A percentile compares a stretch with the other conserved stretches of the same genome.
Conservation (phyloP, 208 protist genomes). For the Leishmania amazonensis region DNA sequence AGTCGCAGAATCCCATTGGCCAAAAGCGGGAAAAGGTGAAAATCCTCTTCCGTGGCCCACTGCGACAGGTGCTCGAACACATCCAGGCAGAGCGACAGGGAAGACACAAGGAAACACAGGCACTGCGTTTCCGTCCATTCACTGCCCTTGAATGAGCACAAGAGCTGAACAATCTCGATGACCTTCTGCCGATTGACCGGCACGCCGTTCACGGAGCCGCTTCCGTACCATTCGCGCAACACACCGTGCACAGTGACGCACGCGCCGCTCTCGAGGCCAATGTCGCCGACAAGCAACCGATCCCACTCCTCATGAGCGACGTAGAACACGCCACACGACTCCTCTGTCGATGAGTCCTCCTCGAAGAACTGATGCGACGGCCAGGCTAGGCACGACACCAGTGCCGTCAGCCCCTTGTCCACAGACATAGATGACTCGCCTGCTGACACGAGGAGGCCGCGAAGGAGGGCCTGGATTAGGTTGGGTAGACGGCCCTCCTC, state of each 20-base stretch:
- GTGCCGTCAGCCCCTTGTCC: slow-evolving; percentile 36
- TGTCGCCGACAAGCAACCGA: slow-evolving; percentile 38
- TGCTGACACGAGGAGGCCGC: slow-evolving; percentile 22
- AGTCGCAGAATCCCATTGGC: slow-evolving; percentile 40
- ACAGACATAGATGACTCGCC: slow-evolving; percentile 22
- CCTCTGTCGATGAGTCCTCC: slow-evolving; percentile 56
- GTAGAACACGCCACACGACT: slow-evolving; percentile 45
- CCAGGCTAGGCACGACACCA: slow-evolving; percentile 75
- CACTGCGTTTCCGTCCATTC: slow-evolving; percentile 28
- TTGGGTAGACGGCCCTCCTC: slow-evolving; percentile 29
- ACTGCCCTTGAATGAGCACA: slow-evolving; percentile 41
- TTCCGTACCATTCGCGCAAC: slow-evolving; percentile 31
- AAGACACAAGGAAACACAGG: slow-evolving; percentile 31
- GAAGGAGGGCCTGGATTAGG: slow-evolving; percentile 41
- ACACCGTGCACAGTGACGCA: slow-evolving; percentile 30
- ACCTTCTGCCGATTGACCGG: slow-evolving; percentile 34
- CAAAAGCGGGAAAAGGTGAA: slow-evolving; percentile 40
- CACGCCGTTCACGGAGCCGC: slow-evolving; percentile 17
- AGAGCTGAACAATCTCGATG: slow-evolving; percentile 42
- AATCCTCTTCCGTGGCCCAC: slow-evolving; percentile 9
- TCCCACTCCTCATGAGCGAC: slow-evolving; percentile 63
- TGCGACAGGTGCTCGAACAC: slow-evolving; percentile 35
- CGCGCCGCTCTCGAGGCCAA: slow-evolving; percentile 1
- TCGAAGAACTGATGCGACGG: slow-evolving; percentile 77
- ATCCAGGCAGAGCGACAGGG: slow-evolving; percentile 35